These are phyloP conservation scores for Solanum hybrid DNA, from an alignment of 305 asterid species.

Conservation along the genomic window DNA sequence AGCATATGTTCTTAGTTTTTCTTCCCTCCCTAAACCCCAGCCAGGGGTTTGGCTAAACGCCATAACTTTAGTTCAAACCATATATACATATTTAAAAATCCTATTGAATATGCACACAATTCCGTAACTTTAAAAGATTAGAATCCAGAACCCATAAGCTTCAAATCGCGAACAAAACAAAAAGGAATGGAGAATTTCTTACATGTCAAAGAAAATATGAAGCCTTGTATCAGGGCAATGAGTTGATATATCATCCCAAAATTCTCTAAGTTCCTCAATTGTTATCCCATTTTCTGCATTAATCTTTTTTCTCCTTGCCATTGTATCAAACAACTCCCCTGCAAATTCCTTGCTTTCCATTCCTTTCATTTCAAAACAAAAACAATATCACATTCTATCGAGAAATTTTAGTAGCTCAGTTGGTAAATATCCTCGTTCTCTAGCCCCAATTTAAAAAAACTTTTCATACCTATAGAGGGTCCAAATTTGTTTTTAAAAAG, in stretches of 20 bases:
- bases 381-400: neutral
- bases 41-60: neutral
- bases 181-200: slow-evolving; percentile 2
- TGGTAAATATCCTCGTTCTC: neutral
- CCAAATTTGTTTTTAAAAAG: slow-evolving; percentile 72
- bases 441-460: neutral
- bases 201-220: slow-evolving; percentile 95
- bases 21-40: neutral
- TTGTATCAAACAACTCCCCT: slow-evolving; percentile 61
- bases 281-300: slow-evolving; percentile 47
- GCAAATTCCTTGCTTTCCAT: slow-evolving; percentile 87
- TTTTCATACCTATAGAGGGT: slow-evolving; percentile 58
- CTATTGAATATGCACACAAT: neutral
- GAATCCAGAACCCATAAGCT: neutral
- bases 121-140: neutral
- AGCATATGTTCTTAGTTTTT: neutral
- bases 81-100: neutral
- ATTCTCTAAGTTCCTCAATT: slow-evolving; percentile 28
- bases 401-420: neutral
- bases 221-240: slow-evolving; percentile 67
- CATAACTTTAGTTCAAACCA: neutral
- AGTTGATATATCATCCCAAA: slow-evolving; percentile 78
- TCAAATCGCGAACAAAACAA: neutral
- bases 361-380: slow-evolving; percentile 28
- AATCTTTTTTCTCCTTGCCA: slow-evolving; percentile 61